Conservation (phyloP, 805 yeast species). For the Sugiyamaella chiloensis region DNA sequence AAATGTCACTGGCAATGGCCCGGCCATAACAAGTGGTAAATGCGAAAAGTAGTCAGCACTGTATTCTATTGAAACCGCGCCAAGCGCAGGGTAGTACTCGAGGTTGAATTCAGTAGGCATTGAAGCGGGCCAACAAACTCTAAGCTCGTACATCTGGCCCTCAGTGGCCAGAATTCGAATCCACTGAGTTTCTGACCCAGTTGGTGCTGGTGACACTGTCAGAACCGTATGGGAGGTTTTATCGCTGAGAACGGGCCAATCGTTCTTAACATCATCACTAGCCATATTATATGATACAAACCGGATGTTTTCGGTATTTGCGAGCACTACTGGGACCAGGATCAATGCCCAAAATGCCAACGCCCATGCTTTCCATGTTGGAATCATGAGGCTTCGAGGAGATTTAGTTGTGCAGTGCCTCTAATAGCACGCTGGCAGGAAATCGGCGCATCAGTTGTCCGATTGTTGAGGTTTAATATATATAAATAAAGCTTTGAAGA, state of each 20-base stretch:
- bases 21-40: conserved; percentile 11
- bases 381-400: too few species aligned
- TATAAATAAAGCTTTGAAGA: too few species aligned
- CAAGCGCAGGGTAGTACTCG: conserved; percentile 16
- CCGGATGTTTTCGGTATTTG: background rate
- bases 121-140: conserved; percentile 37
- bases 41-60: conserved; percentile 17
- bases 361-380: too few species aligned
- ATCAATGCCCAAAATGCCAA: background rate
- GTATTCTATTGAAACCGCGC: conserved; percentile 13
- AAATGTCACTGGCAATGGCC: conserved; percentile 17
- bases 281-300: background rate
- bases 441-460: too few species aligned
- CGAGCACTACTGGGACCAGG: background rate
- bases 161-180: conserved; percentile 9
- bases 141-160: conserved; percentile 26
- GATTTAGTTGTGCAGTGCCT: too few species aligned
- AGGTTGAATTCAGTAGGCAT: conserved; percentile 29
- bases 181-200: conserved; percentile 9
- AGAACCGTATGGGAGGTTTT: background rate
- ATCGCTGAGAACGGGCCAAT: background rate
- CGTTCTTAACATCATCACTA: background rate
- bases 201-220: conserved; percentile 8
- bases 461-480: too few species aligned
- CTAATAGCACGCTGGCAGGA: too few species aligned